Base-by-base conservation (phyloP, 208 protist species). In the Vickermania ingenoplastis region DNA sequence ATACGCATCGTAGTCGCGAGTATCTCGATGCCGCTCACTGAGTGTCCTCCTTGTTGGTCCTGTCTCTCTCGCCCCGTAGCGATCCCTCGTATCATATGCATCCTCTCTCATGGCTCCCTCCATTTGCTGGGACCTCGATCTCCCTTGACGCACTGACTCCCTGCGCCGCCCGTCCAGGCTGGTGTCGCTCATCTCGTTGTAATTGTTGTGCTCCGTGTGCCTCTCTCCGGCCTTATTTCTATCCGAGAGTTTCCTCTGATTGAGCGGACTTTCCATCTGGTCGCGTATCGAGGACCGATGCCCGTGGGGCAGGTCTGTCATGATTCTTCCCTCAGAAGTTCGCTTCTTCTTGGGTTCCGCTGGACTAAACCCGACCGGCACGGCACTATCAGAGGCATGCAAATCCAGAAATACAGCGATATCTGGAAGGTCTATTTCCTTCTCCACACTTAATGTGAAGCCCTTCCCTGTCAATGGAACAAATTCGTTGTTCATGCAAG, bases 341-440 rank as follows among this genome's bases (percentile, higher is more conserved):
- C 31, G 22, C 36, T 57, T 45, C 17, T 45, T 7, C 7, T 45
- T 45, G 7, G 7, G 7, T 17, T 17, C 36, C 17, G 17, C 17
- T 17, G 36, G 36, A 45, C 36, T 45, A 17, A 45, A 45, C 11
- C 36, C 36, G 11, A 45, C 26, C 28, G 50, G 27, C 36, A 54
- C n/a, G 51, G 49, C 52, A 5, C 31, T 25, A 14, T 52, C 41
- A 17, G 28, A 21, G 54, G 31, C 66, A 25, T 67, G 53, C 41
- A 93, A 60, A 59, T 93, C 83, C 24, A 93, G 72, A 2, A 25
- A 27, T 5, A 93, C 49, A 0, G 86, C 69, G 13, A 93, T 23
- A 0, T 73, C 69, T 0, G 63, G 41, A 11, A 93, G 22, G 1
- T 28, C 26, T 59, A 90, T 65, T 31, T 90, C 81, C n/a, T 74